Evolutionary conservation across 208 protist genomes (phyloP), one percentile per base, ranked within the genome.

Genomic region (Strigomonas culicis): DNA sequence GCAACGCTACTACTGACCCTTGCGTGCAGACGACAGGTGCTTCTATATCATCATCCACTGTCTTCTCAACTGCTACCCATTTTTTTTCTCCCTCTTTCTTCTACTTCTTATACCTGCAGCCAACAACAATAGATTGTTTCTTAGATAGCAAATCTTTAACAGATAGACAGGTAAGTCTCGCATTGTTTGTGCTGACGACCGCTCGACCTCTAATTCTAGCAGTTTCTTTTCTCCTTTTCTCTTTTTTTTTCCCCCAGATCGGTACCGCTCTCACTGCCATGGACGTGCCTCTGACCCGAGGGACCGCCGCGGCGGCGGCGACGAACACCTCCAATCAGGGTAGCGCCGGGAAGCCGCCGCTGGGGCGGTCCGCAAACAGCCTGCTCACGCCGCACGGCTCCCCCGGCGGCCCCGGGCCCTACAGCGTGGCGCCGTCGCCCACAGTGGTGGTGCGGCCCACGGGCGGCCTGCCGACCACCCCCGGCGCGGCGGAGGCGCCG

Each of bases 11-110:
- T n/a, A n/a, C n/a, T n/a, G n/a, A n/a, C n/a, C n/a, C n/a, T n/a
- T n/a, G n/a, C n/a, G n/a, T n/a, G n/a, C n/a, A n/a, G n/a, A n/a
- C n/a, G n/a, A n/a, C n/a, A n/a, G n/a, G n/a, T n/a, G n/a, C n/a
- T n/a, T n/a, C n/a, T n/a, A n/a, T n/a, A n/a, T n/a, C n/a, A n/a
- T n/a, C n/a, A n/a, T n/a, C n/a, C n/a, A 47, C n/a, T 22, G 21
- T 72, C 51, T 25, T 59, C 32, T 46, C 17, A 21, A 47, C 3
- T 66, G 22, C 30, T 58, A 22, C 30, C 53, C 41, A 36, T 51
- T 1, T 28, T 30, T 36, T 31, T 47, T 41, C n/a, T 59, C 43
- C 61, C 66, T 65, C 51, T 64, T 60, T 68, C 50, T 53, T 55
- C 25, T 55, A 13, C 25, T 27, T 30, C 25, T n/a, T n/a, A 46